phyloP scores from a whole-genome alignment of 805 yeast species.

The Saturnispora sekii region DNA sequence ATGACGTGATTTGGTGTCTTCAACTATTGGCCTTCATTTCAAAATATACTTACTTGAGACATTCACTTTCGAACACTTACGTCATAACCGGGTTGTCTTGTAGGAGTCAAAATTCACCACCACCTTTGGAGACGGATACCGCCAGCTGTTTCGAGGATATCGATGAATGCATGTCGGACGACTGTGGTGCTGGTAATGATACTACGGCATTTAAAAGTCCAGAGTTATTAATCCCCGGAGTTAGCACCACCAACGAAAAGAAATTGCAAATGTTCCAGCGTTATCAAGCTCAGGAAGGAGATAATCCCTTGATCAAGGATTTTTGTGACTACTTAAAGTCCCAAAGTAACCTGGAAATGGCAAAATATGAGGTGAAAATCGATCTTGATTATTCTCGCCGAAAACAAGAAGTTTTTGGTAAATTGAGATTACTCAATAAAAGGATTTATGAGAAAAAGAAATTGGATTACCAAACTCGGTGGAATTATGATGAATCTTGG shows the following conservation, averaged over 20 bases:
- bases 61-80: slow-evolving; percentile 63
- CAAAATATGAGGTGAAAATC: slow-evolving; percentile 22
- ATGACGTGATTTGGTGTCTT: slow-evolving; percentile 88
- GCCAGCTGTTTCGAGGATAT: slow-evolving; percentile 11
- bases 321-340: slow-evolving; percentile 19
- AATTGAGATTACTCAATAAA: slow-evolving; percentile 21
- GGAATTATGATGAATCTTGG: slow-evolving; percentile 36
- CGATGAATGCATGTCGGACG: slow-evolving; percentile 20
- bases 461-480: slow-evolving; percentile 25
- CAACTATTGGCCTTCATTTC: slow-evolving; percentile 90
- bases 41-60: slow-evolving; percentile 75
- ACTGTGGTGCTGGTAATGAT: slow-evolving; percentile 11
- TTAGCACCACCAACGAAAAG: too few relatives aligned
- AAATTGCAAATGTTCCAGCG: too few relatives aligned
- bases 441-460: slow-evolving; percentile 17
- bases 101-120: slow-evolving; percentile 29
- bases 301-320: slow-evolving; percentile 10
- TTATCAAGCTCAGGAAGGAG: slow-evolving; percentile 1
- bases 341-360: slow-evolving; percentile 18
- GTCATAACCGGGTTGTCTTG: slow-evolving; percentile 62
- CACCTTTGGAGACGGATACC: slow-evolving; percentile 24
- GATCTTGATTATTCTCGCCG: slow-evolving; percentile 20
- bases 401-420: slow-evolving; percentile 23
- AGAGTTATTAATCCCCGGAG: too few relatives aligned
- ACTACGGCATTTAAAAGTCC: neutral